Percentiles rank a stretch among this genome's conserved stretches.
phyloP scores from a whole-genome alignment of 1,284 basidiomycete species.

The Cryptococcus maquisensis region DNA sequence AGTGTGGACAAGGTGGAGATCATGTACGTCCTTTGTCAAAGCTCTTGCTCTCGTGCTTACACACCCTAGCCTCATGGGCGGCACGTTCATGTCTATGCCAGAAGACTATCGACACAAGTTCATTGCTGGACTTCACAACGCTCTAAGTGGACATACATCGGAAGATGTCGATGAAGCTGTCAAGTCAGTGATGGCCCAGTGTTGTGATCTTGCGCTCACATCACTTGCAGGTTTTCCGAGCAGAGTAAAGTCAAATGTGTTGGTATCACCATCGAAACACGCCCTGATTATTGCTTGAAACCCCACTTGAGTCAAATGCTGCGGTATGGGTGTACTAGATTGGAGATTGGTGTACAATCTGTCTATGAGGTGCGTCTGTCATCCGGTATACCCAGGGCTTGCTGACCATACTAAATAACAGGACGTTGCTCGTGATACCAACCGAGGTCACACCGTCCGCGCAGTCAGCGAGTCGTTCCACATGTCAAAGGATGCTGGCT shows the following conservation, averaged over 20 bases:
- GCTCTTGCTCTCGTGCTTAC: slow-evolving; percentile 2
- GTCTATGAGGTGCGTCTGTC: slow-evolving; percentile 69
- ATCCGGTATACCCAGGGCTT: neutral
- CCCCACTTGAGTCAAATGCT: slow-evolving; percentile 99
- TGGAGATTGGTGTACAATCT: slow-evolving; percentile 98
- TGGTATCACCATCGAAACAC: slow-evolving; percentile 97
- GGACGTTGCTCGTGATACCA: slow-evolving; percentile 97
- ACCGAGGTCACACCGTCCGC: slow-evolving; percentile 95
- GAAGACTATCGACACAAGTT: slow-evolving; percentile 93
- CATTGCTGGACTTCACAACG: slow-evolving; percentile 94
- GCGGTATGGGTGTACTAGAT: slow-evolving; percentile 93
- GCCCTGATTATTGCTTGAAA: slow-evolving; percentile 96
- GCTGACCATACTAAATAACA: neutral
- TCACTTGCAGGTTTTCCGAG: slow-evolving; percentile 72
- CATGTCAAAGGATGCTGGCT: slow-evolving; percentile 96
- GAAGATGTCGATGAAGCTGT: slow-evolving; percentile 97
- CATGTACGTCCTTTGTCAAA: slow-evolving; percentile 54
- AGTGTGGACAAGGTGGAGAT: slow-evolving; percentile 99
- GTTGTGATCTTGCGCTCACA: neutral
- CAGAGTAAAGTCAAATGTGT: slow-evolving; percentile 97
- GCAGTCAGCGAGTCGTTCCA: slow-evolving; percentile 98
- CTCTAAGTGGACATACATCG: slow-evolving; percentile 90
- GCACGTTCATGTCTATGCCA: slow-evolving; percentile 99
- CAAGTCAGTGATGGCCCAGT: slow-evolving; percentile 51
- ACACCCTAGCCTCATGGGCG: slow-evolving; percentile 73